phyloP scores from a whole-genome alignment of 768 basidiomycete species.

The Rhodotorula diobovata region DNA sequence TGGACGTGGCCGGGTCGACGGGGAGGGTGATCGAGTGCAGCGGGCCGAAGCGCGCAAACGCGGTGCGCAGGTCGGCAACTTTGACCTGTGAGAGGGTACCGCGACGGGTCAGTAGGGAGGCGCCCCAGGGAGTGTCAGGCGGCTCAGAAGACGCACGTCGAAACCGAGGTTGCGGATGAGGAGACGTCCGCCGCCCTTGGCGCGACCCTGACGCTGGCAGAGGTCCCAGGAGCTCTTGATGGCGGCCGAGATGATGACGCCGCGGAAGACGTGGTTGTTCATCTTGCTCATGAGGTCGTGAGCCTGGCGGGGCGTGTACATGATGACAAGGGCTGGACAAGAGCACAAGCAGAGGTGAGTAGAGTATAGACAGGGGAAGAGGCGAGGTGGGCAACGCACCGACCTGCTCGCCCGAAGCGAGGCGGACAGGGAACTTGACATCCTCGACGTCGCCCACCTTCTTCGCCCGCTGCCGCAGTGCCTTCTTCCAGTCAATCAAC shows the following conservation, averaged over 20 bases:
- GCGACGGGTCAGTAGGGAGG: not conserved
- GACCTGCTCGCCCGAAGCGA: slow-evolving; percentile 54
- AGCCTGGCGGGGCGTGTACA: slow-evolving; percentile 64
- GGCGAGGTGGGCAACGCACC: slow-evolving; percentile 49
- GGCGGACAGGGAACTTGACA: slow-evolving; percentile 55
- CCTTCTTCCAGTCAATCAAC: slow-evolving; percentile 40
- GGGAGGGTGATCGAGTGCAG: slow-evolving; percentile 82
- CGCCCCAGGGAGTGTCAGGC: not conserved
- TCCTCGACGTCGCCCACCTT: slow-evolving; percentile 70
- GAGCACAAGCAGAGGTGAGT: not conserved
- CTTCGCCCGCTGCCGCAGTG: slow-evolving; percentile 60
- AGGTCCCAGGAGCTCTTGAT: slow-evolving; percentile 74
- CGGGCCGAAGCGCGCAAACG: slow-evolving; percentile 82
- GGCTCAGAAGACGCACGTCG: slow-evolving; percentile 47
- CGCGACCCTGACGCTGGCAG: slow-evolving; percentile 46
- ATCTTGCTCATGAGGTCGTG: slow-evolving; percentile 69
- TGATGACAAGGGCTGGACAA: slow-evolving; percentile 65
- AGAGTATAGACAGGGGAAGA: too few relatives aligned
- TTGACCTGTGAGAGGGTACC: slow-evolving; percentile 56
- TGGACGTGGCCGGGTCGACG: slow-evolving; percentile 45
- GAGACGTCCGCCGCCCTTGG: slow-evolving; percentile 56
- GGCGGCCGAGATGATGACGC: slow-evolving; percentile 73
- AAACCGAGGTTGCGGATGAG: slow-evolving; percentile 88
- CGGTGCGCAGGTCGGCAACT: slow-evolving; percentile 73
- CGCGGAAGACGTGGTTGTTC: slow-evolving; percentile 90